Conservation (phyloP, 345 rosid species). For the Syzygium jambos region DNA sequence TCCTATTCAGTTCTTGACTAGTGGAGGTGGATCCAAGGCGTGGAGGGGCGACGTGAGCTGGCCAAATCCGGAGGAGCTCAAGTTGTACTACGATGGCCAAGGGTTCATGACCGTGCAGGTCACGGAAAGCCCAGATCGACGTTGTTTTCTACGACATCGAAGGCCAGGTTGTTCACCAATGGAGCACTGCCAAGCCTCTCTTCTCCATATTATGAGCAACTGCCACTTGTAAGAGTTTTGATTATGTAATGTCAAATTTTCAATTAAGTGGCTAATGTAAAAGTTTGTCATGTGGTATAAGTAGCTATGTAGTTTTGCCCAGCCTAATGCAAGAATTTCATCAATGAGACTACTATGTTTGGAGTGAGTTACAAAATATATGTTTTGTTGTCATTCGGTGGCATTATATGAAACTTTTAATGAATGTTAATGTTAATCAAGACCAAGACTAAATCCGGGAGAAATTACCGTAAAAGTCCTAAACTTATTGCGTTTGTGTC, state of each 20-base stretch:
- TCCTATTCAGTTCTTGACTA: conserved; percentile 52
- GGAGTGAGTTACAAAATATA: neutral
- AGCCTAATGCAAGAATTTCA: neutral
- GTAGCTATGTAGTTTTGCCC: neutral
- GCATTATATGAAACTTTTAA: neutral
- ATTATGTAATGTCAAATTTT: neutral
- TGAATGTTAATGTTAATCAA: neutral
- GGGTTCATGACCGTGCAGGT: conserved; percentile 63
- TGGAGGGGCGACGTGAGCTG: conserved; percentile 50
- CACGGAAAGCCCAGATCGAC: conserved; percentile 9
- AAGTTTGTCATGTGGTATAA: neutral
- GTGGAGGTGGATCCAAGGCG: conserved; percentile 85
- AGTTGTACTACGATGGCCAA: conserved; percentile 69
- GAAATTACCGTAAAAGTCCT: neutral
- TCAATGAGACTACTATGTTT: neutral
- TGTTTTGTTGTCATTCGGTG: neutral
- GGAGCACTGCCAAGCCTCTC: conserved; percentile 24
- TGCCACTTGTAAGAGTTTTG: neutral
- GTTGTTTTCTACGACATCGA: conserved; percentile 36
- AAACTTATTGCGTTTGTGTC: neutral
- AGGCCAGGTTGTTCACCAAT: conserved; percentile 43
- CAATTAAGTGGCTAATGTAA: neutral
- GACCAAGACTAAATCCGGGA: neutral
- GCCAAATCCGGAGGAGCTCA: conserved; percentile 22
- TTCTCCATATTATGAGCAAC: conserved; percentile 7